Conservation (phyloP, 1,284 basidiomycete genomes). For the Tranzscheliella williamsii region DNA sequence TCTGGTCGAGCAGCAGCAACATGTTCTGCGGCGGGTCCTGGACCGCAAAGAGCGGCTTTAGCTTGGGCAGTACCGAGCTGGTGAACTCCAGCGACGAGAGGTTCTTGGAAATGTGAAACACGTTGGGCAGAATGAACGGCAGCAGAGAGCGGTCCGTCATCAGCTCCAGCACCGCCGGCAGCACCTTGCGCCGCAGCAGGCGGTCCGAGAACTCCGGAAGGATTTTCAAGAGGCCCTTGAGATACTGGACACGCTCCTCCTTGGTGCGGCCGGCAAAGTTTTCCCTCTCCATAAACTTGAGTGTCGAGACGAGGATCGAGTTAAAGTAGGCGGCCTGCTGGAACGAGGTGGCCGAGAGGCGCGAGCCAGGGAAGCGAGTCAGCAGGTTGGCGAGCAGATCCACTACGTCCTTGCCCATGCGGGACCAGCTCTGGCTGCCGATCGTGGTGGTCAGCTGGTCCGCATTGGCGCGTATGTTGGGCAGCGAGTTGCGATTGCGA, state of each 20-base stretch:
- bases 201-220: conserved; percentile 85
- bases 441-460: conserved; percentile 62
- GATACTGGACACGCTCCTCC: conserved; percentile 92
- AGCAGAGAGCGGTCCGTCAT: conserved; percentile 64
- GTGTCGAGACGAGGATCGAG: conserved; percentile 87
- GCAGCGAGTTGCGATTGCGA: conserved; percentile 80
- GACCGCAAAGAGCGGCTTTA: conserved; percentile 85
- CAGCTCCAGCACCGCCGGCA: conserved; percentile 72
- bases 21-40: conserved; percentile 92
- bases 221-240: conserved; percentile 79
- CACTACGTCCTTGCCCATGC: conserved; percentile 48
- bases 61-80: conserved; percentile 76
- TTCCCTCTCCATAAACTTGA: conserved; percentile 93
- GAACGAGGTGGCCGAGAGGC: conserved; percentile 78
- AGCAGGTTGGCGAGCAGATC: conserved; percentile 46
- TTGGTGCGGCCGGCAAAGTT: conserved; percentile 90
- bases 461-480: conserved; percentile 76
- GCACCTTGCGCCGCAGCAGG: conserved; percentile 81
- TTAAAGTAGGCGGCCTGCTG: conserved; percentile 88
- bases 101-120: conserved; percentile 84
- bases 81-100: conserved; percentile 75
- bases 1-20: conserved; percentile 72
- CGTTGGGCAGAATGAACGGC: conserved; percentile 95
- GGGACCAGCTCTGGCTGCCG: conserved; percentile 35
- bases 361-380: conserved; percentile 73